Evolutionary conservation across 2,329 filamentous ascomycete genomes (phyloP), one percentile per base, ranked within the genome.

Genomic region (Pseudogymnoascus sp.): DNA sequence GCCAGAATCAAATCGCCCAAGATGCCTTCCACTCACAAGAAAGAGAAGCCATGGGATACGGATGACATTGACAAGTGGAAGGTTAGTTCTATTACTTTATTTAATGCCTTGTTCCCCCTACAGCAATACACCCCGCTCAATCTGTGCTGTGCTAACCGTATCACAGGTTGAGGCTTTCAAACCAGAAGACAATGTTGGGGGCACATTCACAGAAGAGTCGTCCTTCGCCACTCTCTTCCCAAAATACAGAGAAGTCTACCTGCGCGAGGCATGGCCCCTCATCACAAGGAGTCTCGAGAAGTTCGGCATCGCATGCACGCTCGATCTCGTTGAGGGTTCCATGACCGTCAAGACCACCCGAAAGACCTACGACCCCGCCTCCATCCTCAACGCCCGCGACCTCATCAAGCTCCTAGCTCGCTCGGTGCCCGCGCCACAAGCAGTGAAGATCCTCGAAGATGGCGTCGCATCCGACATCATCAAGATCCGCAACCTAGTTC

Each of bases 61-160:
- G 93, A 96, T 67, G 95, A 97, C 73, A 91, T 98, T 68, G 93
- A 98, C 79, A 96, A 97, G 77, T 98, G 92, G 92, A 93, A 92
- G 81, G 87, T 88, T 66, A 62, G 60, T 61, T 41, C 16, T 19
- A 39, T 39, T 13, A 10, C 37, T 11, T 3, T 21, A 14, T 61
- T 16, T 11, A 54, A 54, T 54, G 5, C 25, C 25, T 8, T 19
- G n/a, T 16, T 54, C 48, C 25, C 31, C 28, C 23, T 54, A 54
- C 25, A 54, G 8, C 48, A 54, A 19, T 54, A 16, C 48, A 36
- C 21, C 11, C 37, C 23, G 34, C 60, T 6, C 31, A 16, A n/a
- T 41, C 19, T 51, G 45, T 14, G 51, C 36, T 36, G 34, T 45
- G 62, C 48, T 65, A 61, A 63, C 63, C 39, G 39, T 61, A 45